Conservation (phyloP, 2,329 filamentous ascomycete species). For the Aureobasidium sp. region DNA sequence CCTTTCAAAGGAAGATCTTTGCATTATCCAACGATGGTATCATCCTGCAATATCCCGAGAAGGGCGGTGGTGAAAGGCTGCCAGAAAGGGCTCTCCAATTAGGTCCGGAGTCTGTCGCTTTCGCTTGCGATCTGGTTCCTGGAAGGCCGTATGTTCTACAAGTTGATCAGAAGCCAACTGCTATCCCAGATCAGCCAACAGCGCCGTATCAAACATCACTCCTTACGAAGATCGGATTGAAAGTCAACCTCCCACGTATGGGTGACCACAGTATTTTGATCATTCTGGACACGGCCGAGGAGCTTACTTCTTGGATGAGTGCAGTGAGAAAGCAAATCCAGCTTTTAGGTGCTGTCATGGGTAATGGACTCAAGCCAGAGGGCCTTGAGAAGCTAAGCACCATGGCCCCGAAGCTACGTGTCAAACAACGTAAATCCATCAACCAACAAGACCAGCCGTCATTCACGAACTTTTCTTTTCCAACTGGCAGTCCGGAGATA, state of each 20-base stretch:
- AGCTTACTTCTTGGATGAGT: slow-evolving; percentile 71
- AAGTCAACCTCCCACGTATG: slow-evolving; percentile 47
- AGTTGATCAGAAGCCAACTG: slow-evolving; percentile 48
- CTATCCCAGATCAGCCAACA: background rate
- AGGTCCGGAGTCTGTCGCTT: slow-evolving; percentile 68
- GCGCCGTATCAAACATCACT: slow-evolving; percentile 10
- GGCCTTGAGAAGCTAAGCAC: background rate
- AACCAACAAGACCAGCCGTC: background rate
- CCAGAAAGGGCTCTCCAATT: slow-evolving; percentile 69
- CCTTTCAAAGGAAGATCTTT: slow-evolving; percentile 53
- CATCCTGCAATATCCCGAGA: slow-evolving; percentile 65
- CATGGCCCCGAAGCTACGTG: background rate
- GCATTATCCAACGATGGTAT: slow-evolving; percentile 64
- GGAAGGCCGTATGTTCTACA: slow-evolving; percentile 76
- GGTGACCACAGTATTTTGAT: slow-evolving; percentile 60
- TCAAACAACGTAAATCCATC: background rate
- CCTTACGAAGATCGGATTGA: slow-evolving; percentile 53
- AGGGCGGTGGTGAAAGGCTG: slow-evolving; percentile 61
- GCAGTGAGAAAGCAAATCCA: slow-evolving; percentile 64
- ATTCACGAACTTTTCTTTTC: slow-evolving; percentile 5
- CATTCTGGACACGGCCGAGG: slow-evolving; percentile 63
- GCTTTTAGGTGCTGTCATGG: slow-evolving; percentile 54
- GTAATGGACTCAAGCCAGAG: background rate
- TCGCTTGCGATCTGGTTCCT: slow-evolving; percentile 71
- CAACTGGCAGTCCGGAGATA: background rate